phyloP scores from a whole-genome alignment of 768 basidiomycete genomes.

The Phylloporus arenicola region DNA sequence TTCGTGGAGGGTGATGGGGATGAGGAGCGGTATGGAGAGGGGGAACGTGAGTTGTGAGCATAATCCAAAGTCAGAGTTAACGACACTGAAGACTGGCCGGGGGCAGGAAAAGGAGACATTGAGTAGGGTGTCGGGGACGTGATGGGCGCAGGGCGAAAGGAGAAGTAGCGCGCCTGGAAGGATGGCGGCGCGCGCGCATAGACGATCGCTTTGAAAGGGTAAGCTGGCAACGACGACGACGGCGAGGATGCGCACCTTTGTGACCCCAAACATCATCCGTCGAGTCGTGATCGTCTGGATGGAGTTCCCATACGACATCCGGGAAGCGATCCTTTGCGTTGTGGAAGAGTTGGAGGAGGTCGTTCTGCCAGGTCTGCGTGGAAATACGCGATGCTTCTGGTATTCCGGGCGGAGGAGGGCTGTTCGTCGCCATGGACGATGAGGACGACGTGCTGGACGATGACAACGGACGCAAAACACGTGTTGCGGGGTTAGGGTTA shows the following conservation, averaged over 20 bases:
- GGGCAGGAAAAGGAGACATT: slow-evolving; percentile 45
- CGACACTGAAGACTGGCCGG: slow-evolving; percentile 58
- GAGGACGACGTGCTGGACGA: slow-evolving; percentile 24
- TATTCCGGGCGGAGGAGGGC: slow-evolving; percentile 26
- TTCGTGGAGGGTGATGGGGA: slow-evolving; percentile 45
- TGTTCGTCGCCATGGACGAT: slow-evolving; percentile 25
- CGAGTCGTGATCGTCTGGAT: slow-evolving; percentile 48
- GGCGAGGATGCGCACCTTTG: slow-evolving; percentile 60
- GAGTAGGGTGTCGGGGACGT: slow-evolving; percentile 47
- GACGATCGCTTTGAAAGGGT: slow-evolving; percentile 62
- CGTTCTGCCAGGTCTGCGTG: slow-evolving; percentile 70
- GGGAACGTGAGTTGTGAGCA: slow-evolving; percentile 37
- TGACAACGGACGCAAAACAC: slow-evolving; percentile 25
- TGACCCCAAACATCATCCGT: slow-evolving; percentile 80
- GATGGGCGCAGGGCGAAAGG: slow-evolving; percentile 57
- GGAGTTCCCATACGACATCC: slow-evolving; percentile 93
- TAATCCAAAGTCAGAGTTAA: slow-evolving; percentile 45
- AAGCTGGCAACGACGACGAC: background rate
- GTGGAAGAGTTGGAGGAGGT: slow-evolving; percentile 72
- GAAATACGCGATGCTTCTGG: slow-evolving; percentile 61
- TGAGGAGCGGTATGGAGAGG: slow-evolving; percentile 40
- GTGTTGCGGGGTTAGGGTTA: slow-evolving; percentile 29
- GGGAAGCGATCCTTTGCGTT: slow-evolving; percentile 88
- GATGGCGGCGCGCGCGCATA: slow-evolving; percentile 91
- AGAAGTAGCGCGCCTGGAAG: slow-evolving; percentile 88